phyloP scores from a whole-genome alignment of 768 basidiomycete genomes.

The Mycena chlorophos region DNA sequence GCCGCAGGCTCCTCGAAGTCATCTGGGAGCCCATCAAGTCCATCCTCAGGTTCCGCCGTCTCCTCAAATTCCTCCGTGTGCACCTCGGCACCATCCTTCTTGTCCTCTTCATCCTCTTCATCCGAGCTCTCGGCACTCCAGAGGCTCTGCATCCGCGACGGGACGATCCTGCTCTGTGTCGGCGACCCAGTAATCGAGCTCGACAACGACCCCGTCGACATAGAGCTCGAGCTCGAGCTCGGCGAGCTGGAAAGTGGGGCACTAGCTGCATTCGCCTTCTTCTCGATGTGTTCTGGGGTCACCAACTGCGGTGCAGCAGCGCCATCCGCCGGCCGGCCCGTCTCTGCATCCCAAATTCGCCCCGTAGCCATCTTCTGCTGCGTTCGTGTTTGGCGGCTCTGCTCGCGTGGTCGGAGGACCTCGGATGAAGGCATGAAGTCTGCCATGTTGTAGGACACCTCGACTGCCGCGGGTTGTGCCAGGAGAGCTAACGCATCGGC shows the following conservation, averaged over 20 bases:
- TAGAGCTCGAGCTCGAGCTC: background rate
- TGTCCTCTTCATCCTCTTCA: background rate
- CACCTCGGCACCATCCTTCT: slow-evolving; percentile 1
- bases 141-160: slow-evolving; percentile 18
- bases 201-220: background rate
- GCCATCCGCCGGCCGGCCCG: slow-evolving; percentile 8
- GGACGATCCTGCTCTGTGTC: slow-evolving; percentile 6
- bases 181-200: background rate
- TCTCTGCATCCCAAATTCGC: slow-evolving; percentile 15
- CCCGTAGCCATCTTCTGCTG: slow-evolving; percentile 10
- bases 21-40: too few species aligned
- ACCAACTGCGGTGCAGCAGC: slow-evolving; percentile 7
- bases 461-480: slow-evolving; percentile 8
- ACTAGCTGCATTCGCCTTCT: background rate
- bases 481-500: background rate
- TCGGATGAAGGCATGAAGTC: slow-evolving; percentile 20
- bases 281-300: background rate
- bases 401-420: slow-evolving; percentile 20
- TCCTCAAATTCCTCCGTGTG: too few species aligned
- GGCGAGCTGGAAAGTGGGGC: background rate
- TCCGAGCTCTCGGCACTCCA: slow-evolving; percentile 11
- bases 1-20: slow-evolving; percentile 2
- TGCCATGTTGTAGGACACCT: slow-evolving; percentile 15
- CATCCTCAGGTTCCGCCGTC: too few species aligned
- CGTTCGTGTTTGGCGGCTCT: slow-evolving; percentile 14